Percentiles rank a stretch among this genome's conserved stretches.
Conservation (phyloP, 2,329 filamentous ascomycete genomes). For the Ceratocystis huliohia region DNA sequence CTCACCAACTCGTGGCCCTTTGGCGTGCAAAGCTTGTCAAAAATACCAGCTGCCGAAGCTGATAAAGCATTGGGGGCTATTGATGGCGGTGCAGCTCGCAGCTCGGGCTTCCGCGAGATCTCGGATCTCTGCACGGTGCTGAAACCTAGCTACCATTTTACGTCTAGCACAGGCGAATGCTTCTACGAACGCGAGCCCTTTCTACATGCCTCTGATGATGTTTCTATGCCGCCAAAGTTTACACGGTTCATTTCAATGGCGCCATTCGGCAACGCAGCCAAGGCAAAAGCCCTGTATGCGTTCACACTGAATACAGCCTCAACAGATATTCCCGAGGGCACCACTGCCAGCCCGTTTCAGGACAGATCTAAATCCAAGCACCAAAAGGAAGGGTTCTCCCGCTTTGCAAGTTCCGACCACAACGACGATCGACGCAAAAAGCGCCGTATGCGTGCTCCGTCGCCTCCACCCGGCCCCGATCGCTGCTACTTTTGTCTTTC, state of each 20-base stretch:
- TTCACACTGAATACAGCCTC: slow-evolving; percentile 43
- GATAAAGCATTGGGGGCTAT: not conserved
- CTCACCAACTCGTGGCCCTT: slow-evolving; percentile 79
- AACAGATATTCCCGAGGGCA: slow-evolving; percentile 50
- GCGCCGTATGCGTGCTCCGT: slow-evolving; percentile 35
- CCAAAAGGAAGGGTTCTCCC: slow-evolving; percentile 24
- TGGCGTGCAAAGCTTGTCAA: slow-evolving; percentile 56
- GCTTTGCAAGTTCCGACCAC: slow-evolving; percentile 28
- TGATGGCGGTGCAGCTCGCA: not conserved
- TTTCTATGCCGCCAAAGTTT: slow-evolving; percentile 30
- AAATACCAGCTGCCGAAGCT: slow-evolving; percentile 35
- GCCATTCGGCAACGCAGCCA: slow-evolving; percentile 58
- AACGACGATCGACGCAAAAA: slow-evolving; percentile 34
- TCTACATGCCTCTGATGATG: slow-evolving; percentile 45
- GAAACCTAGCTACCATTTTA: slow-evolving; percentile 87
- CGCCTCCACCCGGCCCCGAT: slow-evolving; percentile 56
- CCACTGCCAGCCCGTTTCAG: slow-evolving; percentile 61
- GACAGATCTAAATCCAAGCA: not conserved
- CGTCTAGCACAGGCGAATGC: slow-evolving; percentile 48
- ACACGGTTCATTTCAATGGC: slow-evolving; percentile 90
- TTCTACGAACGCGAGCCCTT: slow-evolving; percentile 93
- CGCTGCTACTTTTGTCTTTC: slow-evolving; percentile 94
- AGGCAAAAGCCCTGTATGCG: slow-evolving; percentile 71
- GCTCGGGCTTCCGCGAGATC: slow-evolving; percentile 47
- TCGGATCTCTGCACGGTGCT: slow-evolving; percentile 65